Evolutionary conservation across 306 rosid genomes (phyloP).

Genomic region (Betula pendula): DNA sequence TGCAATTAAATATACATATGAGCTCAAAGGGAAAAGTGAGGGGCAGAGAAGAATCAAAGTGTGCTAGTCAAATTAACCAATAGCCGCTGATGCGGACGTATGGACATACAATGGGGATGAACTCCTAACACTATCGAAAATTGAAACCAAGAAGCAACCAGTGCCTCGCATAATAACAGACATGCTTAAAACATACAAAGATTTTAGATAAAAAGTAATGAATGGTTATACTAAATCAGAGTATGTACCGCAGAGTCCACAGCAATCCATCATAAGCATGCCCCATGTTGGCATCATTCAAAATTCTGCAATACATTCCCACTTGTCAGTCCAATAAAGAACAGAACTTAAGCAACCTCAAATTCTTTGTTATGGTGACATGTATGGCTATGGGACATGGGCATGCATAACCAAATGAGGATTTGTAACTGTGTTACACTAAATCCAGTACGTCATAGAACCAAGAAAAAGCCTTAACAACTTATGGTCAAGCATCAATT

Average conservation of each 20-base stretch:
- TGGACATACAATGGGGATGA: not conserved
- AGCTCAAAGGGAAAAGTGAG: conserved; percentile 27
- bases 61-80: conserved; percentile 15
- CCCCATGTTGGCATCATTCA: conserved; percentile 77
- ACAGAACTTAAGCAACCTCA: conserved; percentile 12
- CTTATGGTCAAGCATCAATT: conserved; percentile 17
- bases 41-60: conserved; percentile 16
- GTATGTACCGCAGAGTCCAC: conserved; percentile 84
- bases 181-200: conserved; percentile 20
- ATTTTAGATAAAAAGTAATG: conserved; percentile 22
- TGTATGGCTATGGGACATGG: not conserved
- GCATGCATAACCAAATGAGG: conserved; percentile 19
- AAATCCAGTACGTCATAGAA: conserved; percentile 14
- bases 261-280: conserved; percentile 79
- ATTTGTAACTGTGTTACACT: conserved; percentile 25
- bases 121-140: conserved; percentile 1
- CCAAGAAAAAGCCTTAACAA: conserved; percentile 6
- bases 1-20: conserved; percentile 38
- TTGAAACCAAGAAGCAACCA: conserved; percentile 19
- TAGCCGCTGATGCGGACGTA: not conserved
- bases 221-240: conserved; percentile 14
- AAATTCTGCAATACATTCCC: conserved; percentile 62
- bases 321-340: conserved; percentile 25
- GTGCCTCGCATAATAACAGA: conserved; percentile 13
- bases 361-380: not conserved